These are phyloP conservation scores for Pythium aphanidermatum DNA, from an alignment of 352 stramenopile genomes.

Conservation along the genomic window DNA sequence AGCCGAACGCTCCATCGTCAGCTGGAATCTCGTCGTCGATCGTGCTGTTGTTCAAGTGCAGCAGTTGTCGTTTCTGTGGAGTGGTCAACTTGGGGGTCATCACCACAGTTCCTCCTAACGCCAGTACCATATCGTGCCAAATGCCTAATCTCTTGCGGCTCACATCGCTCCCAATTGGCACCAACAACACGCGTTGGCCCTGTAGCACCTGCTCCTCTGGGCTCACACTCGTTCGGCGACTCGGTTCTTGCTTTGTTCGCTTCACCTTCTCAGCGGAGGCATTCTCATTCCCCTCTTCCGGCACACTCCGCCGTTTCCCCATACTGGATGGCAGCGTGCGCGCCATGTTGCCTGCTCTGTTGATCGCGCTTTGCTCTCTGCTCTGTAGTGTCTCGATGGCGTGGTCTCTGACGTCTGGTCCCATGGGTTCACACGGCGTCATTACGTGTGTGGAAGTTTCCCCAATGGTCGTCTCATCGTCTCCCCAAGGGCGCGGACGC, in stretches of 20 bases:
- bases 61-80: constrained; percentile 5
- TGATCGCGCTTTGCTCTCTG: not conserved
- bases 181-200: constrained; percentile 38
- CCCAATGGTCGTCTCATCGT: no score
- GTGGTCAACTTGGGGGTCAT: constrained; percentile 2
- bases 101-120: constrained; percentile 41
- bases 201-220: constrained; percentile 22
- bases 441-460: constrained; percentile 10
- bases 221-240: not conserved
- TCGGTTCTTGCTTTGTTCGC: constrained; percentile 23
- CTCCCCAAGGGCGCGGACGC: no score
- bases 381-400: not conserved
- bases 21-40: not conserved
- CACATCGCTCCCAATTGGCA: constrained; percentile 56
- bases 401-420: constrained; percentile 4
- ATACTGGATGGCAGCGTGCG: constrained; percentile 1
- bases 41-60: constrained; percentile 11
- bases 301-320: not conserved
- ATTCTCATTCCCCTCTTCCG: constrained; percentile 8
- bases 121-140: constrained; percentile 47
- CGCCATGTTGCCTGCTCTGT: constrained; percentile 2
- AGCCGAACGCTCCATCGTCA: constrained; percentile 21
- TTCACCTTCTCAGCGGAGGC: constrained; percentile 24
- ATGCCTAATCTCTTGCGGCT: constrained; percentile 59
- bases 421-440: constrained; percentile 18